phyloP scores from a whole-genome alignment of 306 rosid species.

The Calophaca sinica region DNA sequence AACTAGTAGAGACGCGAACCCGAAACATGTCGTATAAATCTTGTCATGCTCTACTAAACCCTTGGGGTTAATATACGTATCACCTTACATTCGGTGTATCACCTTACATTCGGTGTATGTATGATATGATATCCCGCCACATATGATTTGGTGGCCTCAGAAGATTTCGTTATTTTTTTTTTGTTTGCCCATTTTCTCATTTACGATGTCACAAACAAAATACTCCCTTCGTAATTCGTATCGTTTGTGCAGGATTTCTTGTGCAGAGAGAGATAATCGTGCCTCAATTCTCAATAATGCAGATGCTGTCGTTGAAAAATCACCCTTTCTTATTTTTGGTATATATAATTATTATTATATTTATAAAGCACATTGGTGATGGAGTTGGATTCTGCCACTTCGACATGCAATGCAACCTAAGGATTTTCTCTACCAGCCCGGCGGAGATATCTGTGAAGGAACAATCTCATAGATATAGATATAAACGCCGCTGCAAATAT shows the following conservation, averaged over 20 bases:
- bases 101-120: background rate
- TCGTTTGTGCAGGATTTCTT: background rate
- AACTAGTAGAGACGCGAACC: no score
- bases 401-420: no score
- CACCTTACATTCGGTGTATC: background rate
- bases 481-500: no score
- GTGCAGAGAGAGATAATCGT: background rate
- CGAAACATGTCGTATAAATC: no score
- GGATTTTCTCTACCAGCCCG: no score
- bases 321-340: background rate
- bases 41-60: no score
- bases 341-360: no score
- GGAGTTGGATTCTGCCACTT: no score
- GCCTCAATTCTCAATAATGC: constrained; percentile 40
- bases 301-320: constrained; percentile 40
- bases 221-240: no score
- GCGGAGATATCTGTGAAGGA: no score
- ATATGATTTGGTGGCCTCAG: background rate
- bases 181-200: background rate
- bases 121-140: constrained; percentile 22
- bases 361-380: no score
- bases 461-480: no score
- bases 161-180: constrained; percentile 24
- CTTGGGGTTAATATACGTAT: background rate
- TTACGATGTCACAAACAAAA: background rate